Conservation (phyloP, 306 rosid species). For the Malus sieversii region DNA sequence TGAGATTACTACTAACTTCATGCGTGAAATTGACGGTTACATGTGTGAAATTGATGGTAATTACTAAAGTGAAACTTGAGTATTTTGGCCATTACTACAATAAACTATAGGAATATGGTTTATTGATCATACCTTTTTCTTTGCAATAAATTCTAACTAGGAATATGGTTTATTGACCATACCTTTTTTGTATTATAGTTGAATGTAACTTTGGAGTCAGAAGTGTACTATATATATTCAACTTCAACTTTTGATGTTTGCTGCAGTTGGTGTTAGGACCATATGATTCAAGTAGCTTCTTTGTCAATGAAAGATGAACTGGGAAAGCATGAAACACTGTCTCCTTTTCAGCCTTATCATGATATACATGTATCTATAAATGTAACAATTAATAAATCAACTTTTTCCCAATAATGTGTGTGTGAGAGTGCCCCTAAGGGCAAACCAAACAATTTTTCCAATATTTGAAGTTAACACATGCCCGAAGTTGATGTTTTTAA, state of each 20-base stretch:
- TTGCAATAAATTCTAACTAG: no score
- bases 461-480: not conserved
- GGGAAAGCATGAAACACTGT: not conserved
- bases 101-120: no score
- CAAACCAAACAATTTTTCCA: no score
- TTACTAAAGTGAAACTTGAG: no score
- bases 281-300: not conserved
- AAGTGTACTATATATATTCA: not conserved
- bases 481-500: no score
- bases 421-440: not conserved
- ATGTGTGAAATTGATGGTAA: no score
- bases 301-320: not conserved
- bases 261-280: conserved; percentile 2
- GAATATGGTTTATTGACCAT: no score
- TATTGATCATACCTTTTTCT: no score
- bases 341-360: not conserved
- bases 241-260: not conserved
- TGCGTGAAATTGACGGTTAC: no score
- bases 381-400: not conserved
- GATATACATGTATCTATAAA: not conserved
- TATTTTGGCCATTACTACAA: no score
- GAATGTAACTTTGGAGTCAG: not conserved
- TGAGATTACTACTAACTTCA: not conserved
- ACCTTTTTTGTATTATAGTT: not conserved
- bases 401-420: not conserved